Evolutionary conservation across 1,284 basidiomycete species (phyloP).

Genomic region (Peniophora sp.): DNA sequence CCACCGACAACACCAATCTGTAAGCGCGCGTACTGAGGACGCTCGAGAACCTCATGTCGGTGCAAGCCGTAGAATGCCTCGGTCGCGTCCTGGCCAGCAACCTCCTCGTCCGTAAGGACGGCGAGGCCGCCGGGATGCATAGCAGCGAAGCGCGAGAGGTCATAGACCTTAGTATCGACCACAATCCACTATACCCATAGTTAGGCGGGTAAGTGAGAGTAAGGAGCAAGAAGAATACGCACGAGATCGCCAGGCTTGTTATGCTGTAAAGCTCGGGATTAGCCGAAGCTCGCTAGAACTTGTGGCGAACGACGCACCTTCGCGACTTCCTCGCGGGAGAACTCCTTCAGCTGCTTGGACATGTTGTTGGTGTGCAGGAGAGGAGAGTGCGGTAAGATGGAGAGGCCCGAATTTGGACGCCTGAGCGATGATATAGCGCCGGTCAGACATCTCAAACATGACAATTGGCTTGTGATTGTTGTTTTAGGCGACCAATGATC

Average conservation of each 20-base stretch:
- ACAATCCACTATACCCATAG: slow-evolving; percentile 69
- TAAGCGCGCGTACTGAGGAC: slow-evolving; percentile 66
- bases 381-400: neutral
- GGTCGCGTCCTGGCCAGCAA: slow-evolving; percentile 77
- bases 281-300: slow-evolving; percentile 1
- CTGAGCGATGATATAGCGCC: neutral
- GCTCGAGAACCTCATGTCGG: slow-evolving; percentile 68
- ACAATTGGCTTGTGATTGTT: slow-evolving; percentile 1
- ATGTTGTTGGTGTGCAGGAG: slow-evolving; percentile 17
- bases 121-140: slow-evolving; percentile 80
- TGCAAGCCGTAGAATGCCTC: slow-evolving; percentile 83
- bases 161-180: slow-evolving; percentile 78
- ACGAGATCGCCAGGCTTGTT: slow-evolving; percentile 57
- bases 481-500: neutral
- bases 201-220: neutral
- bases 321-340: slow-evolving; percentile 46
- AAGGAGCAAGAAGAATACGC: slow-evolving; percentile 9
- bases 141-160: slow-evolving; percentile 68
- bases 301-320: slow-evolving; percentile 28
- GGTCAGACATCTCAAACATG: neutral
- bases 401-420: neutral
- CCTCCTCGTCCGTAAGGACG: slow-evolving; percentile 66
- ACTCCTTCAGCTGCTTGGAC: slow-evolving; percentile 36
- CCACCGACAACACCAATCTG: slow-evolving; percentile 66
- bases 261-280: slow-evolving; percentile 32